Percentiles rank a stretch among this genome's conserved stretches.
Evolutionary conservation across 106 monocot species (phyloP).

Genomic region (Platanthera zijinensis): DNA sequence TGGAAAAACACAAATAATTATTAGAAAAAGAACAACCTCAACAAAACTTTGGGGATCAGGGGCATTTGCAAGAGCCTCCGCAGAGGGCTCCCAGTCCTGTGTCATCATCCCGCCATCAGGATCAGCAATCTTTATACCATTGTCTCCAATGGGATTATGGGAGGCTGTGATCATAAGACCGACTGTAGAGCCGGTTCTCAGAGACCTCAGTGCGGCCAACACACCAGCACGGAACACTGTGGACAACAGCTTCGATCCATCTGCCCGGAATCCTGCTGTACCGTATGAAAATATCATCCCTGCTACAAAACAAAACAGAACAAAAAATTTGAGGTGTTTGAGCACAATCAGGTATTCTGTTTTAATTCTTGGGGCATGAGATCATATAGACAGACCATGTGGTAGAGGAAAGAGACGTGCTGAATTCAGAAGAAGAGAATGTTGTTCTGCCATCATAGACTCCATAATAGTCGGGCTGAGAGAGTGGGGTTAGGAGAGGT

Average conservation of each 20-base stretch:
- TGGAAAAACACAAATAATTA: neutral
- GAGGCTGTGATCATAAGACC: slow-evolving; percentile 93
- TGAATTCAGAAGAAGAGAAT: slow-evolving; percentile 1
- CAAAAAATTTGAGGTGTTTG: neutral
- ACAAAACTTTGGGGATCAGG: slow-evolving; percentile 47
- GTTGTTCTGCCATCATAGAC: neutral
- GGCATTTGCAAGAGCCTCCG: slow-evolving; percentile 72
- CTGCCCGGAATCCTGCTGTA: slow-evolving; percentile 77
- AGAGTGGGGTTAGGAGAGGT: no score
- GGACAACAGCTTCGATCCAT: slow-evolving; percentile 48
- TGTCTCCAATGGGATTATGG: slow-evolving; percentile 74
- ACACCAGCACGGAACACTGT: slow-evolving; percentile 69
- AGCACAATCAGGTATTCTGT: neutral
- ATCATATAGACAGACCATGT: neutral
- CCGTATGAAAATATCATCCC: slow-evolving; percentile 70
- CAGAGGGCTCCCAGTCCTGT: slow-evolving; percentile 87
- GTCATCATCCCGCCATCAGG: slow-evolving; percentile 84
- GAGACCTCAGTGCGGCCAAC: slow-evolving; percentile 73
- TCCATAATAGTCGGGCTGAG: neutral
- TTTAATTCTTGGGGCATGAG: neutral
- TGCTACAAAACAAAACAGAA: slow-evolving; percentile 11
- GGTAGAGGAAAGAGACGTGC: slow-evolving; percentile 5
- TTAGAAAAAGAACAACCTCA: slow-evolving; percentile 22
- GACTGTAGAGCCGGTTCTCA: slow-evolving; percentile 46
- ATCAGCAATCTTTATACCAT: slow-evolving; percentile 88